A percentile compares a stretch with the other conserved stretches of the same genome.
Evolutionary conservation across 106 monocot genomes (phyloP).

Genomic region (Platanthera guangdongensis): DNA sequence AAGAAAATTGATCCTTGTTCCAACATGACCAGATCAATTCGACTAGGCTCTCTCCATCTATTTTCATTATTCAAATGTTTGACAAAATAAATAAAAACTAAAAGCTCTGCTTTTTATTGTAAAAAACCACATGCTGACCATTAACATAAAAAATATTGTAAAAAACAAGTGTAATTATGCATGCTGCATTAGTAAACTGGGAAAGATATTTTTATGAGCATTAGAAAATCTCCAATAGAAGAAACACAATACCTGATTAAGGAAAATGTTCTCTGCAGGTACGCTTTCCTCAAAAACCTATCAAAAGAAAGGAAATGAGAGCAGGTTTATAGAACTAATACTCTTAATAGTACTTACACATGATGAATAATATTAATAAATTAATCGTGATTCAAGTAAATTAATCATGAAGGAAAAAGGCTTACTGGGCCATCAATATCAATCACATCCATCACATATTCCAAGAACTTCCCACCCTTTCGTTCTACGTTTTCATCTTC

Average conservation of each 20-base stretch:
- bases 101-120: neutral
- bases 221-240: neutral
- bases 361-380: neutral
- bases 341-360: neutral
- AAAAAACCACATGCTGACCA: neutral
- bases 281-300: constrained; percentile 93
- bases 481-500: constrained; percentile 44
- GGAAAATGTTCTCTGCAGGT: constrained; percentile 61
- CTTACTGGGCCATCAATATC: constrained; percentile 71
- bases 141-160: neutral
- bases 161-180: neutral
- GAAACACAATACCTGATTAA: constrained; percentile 56
- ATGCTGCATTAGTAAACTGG: neutral
- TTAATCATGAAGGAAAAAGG: neutral
- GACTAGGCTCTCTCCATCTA: too few relatives aligned
- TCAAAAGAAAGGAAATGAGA: constrained; percentile 10
- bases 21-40: too few relatives aligned
- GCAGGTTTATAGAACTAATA: neutral
- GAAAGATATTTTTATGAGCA: neutral
- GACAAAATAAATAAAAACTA: neutral
- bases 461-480: constrained; percentile 53
- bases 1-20: too few relatives aligned
- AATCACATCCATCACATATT: constrained; percentile 71
- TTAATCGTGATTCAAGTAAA: neutral
- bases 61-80: too few relatives aligned